These are phyloP conservation scores for Globisporangium megalacanthum DNA, from an alignment of 352 stramenopile genomes.

Conservation along the genomic window DNA sequence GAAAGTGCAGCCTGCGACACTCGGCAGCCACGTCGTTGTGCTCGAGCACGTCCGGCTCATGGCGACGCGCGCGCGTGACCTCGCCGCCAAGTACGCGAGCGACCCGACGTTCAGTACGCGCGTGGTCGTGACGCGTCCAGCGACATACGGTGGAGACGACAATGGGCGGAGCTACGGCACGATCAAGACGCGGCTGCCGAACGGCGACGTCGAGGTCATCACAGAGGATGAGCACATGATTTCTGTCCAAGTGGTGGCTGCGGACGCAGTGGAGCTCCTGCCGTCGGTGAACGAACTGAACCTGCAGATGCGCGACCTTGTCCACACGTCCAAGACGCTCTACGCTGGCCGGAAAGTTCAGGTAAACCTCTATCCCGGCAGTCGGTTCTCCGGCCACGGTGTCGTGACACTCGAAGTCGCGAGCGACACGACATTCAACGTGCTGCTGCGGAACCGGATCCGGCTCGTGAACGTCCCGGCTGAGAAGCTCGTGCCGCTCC, in stretches of 20 bases:
- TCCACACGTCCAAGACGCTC: slow-evolving; percentile 29
- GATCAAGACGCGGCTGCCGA: slow-evolving; percentile 38
- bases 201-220: slow-evolving; percentile 47
- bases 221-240: slow-evolving; percentile 61
- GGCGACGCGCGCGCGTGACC: slow-evolving; percentile 19
- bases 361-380: slow-evolving; percentile 66
- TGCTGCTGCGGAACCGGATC: slow-evolving; percentile 66
- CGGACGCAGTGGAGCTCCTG: slow-evolving; percentile 45
- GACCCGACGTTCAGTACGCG: slow-evolving; percentile 22
- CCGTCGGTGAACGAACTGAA: slow-evolving; percentile 52
- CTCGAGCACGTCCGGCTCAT: slow-evolving; percentile 29
- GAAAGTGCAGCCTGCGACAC: slow-evolving; percentile 49
- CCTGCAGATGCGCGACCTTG: slow-evolving; percentile 44
- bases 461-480: slow-evolving; percentile 60
- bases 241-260: slow-evolving; percentile 39
- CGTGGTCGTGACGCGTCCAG: slow-evolving; percentile 39
- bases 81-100: slow-evolving; percentile 7
- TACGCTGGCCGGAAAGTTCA: slow-evolving; percentile 69
- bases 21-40: slow-evolving; percentile 17
- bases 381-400: slow-evolving; percentile 52
- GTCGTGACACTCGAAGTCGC: slow-evolving; percentile 53
- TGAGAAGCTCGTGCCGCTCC: slow-evolving; percentile 55
- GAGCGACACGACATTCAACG: slow-evolving; percentile 34
- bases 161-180: slow-evolving; percentile 44
- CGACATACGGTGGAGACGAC: slow-evolving; percentile 27